A percentile compares a stretch with the other conserved stretches of the same genome.
phyloP scores from a whole-genome alignment of 805 yeast species.

The Hanseniaspora opuntiae region DNA sequence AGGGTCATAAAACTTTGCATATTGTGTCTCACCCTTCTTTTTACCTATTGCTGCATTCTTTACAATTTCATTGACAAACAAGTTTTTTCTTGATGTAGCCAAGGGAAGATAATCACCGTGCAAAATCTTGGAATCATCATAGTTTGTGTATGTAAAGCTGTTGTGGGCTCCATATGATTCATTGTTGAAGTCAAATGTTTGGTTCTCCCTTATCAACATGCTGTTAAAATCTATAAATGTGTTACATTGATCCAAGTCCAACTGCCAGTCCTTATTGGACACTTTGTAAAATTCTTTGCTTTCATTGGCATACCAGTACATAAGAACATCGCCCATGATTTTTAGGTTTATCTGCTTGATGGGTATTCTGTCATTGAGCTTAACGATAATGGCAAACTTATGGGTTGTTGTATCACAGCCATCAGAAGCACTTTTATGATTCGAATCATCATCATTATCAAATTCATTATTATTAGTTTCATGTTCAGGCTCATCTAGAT shows the following conservation, averaged over 20 bases:
- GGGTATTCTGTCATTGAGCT: conserved; percentile 30
- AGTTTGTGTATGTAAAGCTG: conserved; percentile 13
- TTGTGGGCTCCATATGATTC: conserved; percentile 9
- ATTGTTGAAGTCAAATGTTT: not conserved
- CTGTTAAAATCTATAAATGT: conserved; percentile 4
- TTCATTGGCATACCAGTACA: conserved; percentile 43
- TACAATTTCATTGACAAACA: conserved; percentile 1
- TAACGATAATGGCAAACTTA: conserved; percentile 39
- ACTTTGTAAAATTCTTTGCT: conserved; percentile 36
- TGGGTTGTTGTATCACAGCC: conserved; percentile 33
- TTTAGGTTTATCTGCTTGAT: conserved; percentile 30
- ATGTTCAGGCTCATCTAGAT: not conserved
- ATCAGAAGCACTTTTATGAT: conserved; percentile 20
- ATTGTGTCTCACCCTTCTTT: conserved; percentile 2
- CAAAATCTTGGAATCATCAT: conserved; percentile 14
- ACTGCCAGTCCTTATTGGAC: conserved; percentile 37
- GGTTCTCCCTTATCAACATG: conserved; percentile 1
- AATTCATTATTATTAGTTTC: not conserved
- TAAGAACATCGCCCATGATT: conserved; percentile 31
- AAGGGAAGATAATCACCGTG: conserved; percentile 15
- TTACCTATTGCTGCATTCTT: conserved; percentile 1
- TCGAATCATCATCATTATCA: not conserved
- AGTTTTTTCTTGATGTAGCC: conserved; percentile 9
- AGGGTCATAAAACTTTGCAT: conserved; percentile 29
- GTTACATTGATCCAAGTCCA: conserved; percentile 16